Evolutionary conservation across 352 stramenopile species (phyloP).

Genomic region (Phytophthora pluvialis): DNA sequence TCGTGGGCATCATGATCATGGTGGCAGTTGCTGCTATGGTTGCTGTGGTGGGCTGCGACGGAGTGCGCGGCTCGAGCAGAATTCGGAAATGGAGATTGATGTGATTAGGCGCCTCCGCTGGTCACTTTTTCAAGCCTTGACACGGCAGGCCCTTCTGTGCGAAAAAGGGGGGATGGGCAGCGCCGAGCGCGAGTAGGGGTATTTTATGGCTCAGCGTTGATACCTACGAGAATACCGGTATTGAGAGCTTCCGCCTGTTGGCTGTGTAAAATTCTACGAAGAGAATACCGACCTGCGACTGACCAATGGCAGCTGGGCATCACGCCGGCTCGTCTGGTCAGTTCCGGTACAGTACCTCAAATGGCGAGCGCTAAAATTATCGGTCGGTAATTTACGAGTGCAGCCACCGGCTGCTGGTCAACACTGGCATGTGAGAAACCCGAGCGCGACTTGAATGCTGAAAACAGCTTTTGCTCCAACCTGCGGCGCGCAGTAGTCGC

Average conservation of each 20-base stretch:
- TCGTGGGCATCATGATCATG: conserved; percentile 45
- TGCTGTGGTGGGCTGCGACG: conserved; percentile 20
- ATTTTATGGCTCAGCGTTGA: conserved; percentile 37
- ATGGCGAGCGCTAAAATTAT: conserved; percentile 36
- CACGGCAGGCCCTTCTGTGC: conserved; percentile 28
- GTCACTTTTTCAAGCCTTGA: conserved; percentile 44
- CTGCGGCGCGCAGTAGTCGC: conserved; percentile 23
- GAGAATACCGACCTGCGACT: conserved; percentile 2
- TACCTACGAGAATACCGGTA: too few species aligned
- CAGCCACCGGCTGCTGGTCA: conserved; percentile 16
- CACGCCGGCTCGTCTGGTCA: conserved; percentile 33
- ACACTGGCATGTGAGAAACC: conserved; percentile 2
- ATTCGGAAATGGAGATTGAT: conserved; percentile 49
- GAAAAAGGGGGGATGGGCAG: conserved; percentile 32
- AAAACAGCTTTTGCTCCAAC: conserved; percentile 32
- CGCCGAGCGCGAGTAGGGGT: conserved; percentile 23
- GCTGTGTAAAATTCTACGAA: too few species aligned
- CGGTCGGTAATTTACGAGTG: conserved; percentile 39
- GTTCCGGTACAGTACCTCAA: conserved; percentile 36
- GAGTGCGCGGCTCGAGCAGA: conserved; percentile 37
- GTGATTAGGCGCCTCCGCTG: conserved; percentile 32
- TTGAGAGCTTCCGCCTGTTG: too few species aligned
- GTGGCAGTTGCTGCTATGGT: conserved; percentile 16
- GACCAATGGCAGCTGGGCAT: conserved; percentile 46
- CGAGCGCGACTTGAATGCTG: conserved; percentile 8